phyloP scores from a whole-genome alignment of 2,329 filamentous ascomycete genomes.

The Aspergillus cejpii region DNA sequence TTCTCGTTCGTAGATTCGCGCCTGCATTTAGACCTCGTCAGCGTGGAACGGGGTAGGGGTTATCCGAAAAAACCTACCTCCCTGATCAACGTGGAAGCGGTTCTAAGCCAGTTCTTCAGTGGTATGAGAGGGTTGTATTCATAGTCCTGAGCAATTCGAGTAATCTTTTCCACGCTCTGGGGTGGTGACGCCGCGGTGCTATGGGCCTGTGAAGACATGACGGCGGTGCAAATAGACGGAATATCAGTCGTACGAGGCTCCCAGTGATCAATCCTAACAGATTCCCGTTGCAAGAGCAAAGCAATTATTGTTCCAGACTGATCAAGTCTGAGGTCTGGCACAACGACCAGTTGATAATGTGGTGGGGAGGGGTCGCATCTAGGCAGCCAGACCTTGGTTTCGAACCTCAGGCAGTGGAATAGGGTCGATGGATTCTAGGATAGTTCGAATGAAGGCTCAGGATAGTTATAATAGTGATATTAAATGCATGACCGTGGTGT shows the following conservation, averaged over 20 bases:
- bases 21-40: conserved; percentile 46
- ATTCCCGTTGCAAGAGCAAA: neutral
- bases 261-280: too few species aligned
- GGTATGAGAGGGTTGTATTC: conserved; percentile 71
- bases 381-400: conserved; percentile 10
- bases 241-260: too few species aligned
- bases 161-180: conserved; percentile 69
- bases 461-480: too few species aligned
- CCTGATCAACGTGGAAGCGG: conserved; percentile 69
- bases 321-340: conserved; percentile 13
- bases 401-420: neutral
- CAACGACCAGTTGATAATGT: conserved; percentile 13
- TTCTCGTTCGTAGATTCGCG: conserved; percentile 75
- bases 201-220: conserved; percentile 22
- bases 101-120: conserved; percentile 73
- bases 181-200: conserved; percentile 46
- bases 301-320: conserved; percentile 2
- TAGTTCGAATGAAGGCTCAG: too few species aligned
- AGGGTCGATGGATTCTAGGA: too few species aligned
- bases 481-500: neutral
- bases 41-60: neutral
- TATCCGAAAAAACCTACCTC: conserved; percentile 54
- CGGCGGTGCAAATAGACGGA: conserved; percentile 1
- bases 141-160: conserved; percentile 68
- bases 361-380: conserved; percentile 18